These are phyloP conservation scores for Pochonia chlamydosporia DNA, from an alignment of 2,329 filamentous ascomycete species.

Conservation along the genomic window DNA sequence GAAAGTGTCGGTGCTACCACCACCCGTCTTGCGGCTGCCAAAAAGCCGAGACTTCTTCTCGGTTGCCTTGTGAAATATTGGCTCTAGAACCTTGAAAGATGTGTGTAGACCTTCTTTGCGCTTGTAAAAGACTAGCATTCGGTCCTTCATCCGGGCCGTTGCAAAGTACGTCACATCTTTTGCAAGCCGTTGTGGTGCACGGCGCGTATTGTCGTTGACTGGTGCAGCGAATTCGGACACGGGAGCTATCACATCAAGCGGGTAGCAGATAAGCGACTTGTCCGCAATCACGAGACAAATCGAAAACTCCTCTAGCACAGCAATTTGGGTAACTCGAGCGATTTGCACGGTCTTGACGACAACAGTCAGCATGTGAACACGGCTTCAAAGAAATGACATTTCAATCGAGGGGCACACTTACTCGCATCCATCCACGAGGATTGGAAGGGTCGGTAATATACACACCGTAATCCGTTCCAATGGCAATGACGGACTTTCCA, in stretches of 20 bases:
- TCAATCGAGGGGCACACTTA: slow-evolving; percentile 36
- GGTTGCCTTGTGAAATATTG: slow-evolving; percentile 86
- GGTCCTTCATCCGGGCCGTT: slow-evolving; percentile 94
- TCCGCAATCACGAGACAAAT: slow-evolving; percentile 88
- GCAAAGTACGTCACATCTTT: slow-evolving; percentile 97
- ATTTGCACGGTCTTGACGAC: slow-evolving; percentile 63
- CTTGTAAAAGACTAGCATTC: slow-evolving; percentile 93
- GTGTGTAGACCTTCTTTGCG: slow-evolving; percentile 88
- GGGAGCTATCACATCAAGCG: slow-evolving; percentile 75
- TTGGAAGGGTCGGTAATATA: slow-evolving; percentile 85
- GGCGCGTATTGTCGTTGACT: slow-evolving; percentile 65
- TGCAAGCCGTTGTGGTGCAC: slow-evolving; percentile 86
- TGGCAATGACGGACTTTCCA: slow-evolving; percentile 81
- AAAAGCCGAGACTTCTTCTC: slow-evolving; percentile 72
- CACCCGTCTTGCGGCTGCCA: slow-evolving; percentile 49
- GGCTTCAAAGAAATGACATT: neutral
- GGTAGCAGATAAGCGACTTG: slow-evolving; percentile 86
- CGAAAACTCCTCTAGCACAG: slow-evolving; percentile 92
- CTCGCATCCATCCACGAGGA: slow-evolving; percentile 84
- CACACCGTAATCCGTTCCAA: slow-evolving; percentile 92
- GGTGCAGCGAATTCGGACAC: slow-evolving; percentile 56
- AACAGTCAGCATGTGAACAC: slow-evolving; percentile 3
- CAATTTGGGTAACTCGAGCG: slow-evolving; percentile 79
- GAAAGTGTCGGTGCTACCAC: slow-evolving; percentile 87
- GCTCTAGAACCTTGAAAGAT: slow-evolving; percentile 94